These are phyloP conservation scores for Peziza echinospora DNA, from an alignment of 495 filamentous ascomycete species.

Conservation along the genomic window DNA sequence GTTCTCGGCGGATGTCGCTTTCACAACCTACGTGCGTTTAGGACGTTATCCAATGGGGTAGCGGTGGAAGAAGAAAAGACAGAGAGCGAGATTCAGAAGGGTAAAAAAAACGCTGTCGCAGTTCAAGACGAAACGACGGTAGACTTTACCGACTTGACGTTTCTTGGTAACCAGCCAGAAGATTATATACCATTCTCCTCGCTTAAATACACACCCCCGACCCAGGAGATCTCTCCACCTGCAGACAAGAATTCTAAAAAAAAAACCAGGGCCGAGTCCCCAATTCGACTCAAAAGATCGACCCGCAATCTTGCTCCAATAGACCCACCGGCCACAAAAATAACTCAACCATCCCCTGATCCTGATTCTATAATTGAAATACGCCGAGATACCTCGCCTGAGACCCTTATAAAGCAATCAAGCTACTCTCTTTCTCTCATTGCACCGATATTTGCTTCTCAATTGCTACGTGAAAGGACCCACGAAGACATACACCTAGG, in stretches of 20 bases:
- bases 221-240: too few species aligned
- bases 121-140: neutral
- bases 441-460: constrained; percentile 8
- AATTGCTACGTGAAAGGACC: constrained; percentile 8
- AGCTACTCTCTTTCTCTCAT: constrained; percentile 11
- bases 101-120: neutral
- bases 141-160: constrained; percentile 5
- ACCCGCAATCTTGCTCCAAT: neutral
- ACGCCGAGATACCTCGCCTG: neutral
- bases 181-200: neutral
- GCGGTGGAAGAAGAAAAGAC: neutral
- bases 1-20: constrained; percentile 14
- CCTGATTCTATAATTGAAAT: too few species aligned
- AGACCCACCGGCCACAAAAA: neutral
- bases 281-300: neutral
- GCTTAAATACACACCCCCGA: neutral
- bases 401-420: constrained; percentile 1
- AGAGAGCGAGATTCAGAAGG: neutral
- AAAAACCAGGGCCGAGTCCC: too few species aligned
- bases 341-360: neutral
- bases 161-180: constrained; percentile 6
- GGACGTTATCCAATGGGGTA: neutral
- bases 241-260: too few species aligned
- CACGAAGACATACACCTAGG: constrained; percentile 12
- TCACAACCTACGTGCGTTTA: constrained; percentile 9